These are phyloP conservation scores for Bryoglossum gracile DNA, from an alignment of 495 filamentous ascomycete species.

Conservation along the genomic window DNA sequence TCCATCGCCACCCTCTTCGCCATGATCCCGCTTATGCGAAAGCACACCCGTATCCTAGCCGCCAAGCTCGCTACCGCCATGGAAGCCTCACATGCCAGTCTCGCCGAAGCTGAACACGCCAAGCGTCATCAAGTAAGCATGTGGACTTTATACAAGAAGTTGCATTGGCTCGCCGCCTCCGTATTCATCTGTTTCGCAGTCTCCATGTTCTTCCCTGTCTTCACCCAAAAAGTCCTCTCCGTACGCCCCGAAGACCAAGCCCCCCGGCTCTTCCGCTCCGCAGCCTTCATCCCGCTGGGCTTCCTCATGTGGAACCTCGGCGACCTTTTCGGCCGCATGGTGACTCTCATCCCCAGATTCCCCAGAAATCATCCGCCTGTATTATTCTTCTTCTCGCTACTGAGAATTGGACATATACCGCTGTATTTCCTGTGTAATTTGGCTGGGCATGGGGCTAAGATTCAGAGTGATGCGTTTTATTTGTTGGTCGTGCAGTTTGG, in stretches of 20 bases:
- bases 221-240: conserved; percentile 73
- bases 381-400: conserved; percentile 57
- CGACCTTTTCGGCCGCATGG: conserved; percentile 71
- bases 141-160: conserved; percentile 58
- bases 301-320: conserved; percentile 95
- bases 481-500: conserved; percentile 70
- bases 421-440: conserved; percentile 88
- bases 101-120: conserved; percentile 35
- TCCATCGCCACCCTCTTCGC: conserved; percentile 51
- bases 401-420: conserved; percentile 65
- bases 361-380: conserved; percentile 53
- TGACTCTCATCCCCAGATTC: conserved; percentile 54
- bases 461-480: conserved; percentile 82
- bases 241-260: conserved; percentile 46
- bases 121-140: conserved; percentile 57
- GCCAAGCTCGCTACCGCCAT: conserved; percentile 32
- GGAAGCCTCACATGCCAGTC: conserved; percentile 33
- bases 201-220: conserved; percentile 93
- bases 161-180: conserved; percentile 60
- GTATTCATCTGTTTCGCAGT: conserved; percentile 73
- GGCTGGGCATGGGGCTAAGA: conserved; percentile 53
- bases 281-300: conserved; percentile 78
- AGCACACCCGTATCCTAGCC: conserved; percentile 36
- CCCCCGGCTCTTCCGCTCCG: conserved; percentile 55
- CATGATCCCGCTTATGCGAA: conserved; percentile 42